These are phyloP conservation scores for Penicillium janthinellum DNA, from an alignment of 2,329 filamentous ascomycete species.

Conservation along the genomic window DNA sequence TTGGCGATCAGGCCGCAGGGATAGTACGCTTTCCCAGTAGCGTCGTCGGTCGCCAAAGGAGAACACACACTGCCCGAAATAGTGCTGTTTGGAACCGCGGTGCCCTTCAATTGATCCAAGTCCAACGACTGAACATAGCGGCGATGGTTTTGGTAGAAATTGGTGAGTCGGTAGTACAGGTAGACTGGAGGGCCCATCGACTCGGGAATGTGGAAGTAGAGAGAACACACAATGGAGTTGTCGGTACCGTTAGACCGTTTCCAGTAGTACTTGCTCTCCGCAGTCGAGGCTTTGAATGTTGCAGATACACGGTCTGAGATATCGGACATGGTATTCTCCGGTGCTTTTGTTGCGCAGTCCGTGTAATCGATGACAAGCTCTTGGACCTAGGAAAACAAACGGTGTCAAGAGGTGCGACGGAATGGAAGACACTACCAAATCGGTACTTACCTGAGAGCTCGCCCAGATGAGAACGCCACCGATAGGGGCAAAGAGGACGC, in stretches of 20 bases:
- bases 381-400: slow-evolving; percentile 65
- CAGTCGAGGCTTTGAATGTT: slow-evolving; percentile 66
- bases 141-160: slow-evolving; percentile 99
- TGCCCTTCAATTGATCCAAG: slow-evolving; percentile 77
- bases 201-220: slow-evolving; percentile 79
- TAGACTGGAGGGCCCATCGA: slow-evolving; percentile 78
- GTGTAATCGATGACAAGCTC: slow-evolving; percentile 92
- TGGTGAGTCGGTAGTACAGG: slow-evolving; percentile 92
- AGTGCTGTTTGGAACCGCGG: slow-evolving; percentile 58
- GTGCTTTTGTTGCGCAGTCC: slow-evolving; percentile 65
- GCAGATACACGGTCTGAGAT: slow-evolving; percentile 57
- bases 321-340: slow-evolving; percentile 36
- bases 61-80: slow-evolving; percentile 73
- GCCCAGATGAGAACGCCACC: slow-evolving; percentile 85
- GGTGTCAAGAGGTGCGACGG: slow-evolving; percentile 2
- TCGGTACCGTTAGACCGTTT: slow-evolving; percentile 35
- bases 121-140: slow-evolving; percentile 92
- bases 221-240: slow-evolving; percentile 61
- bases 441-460: slow-evolving; percentile 68
- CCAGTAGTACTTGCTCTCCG: slow-evolving; percentile 36
- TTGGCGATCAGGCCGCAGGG: slow-evolving; percentile 96
- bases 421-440: neutral
- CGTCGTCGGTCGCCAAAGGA: slow-evolving; percentile 63
- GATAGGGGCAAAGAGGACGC: slow-evolving; percentile 90
- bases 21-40: slow-evolving; percentile 73